Evolutionary conservation across 192 early-diverging fungal species (phyloP).

Genomic region (Thoreauomyces humboldtii): DNA sequence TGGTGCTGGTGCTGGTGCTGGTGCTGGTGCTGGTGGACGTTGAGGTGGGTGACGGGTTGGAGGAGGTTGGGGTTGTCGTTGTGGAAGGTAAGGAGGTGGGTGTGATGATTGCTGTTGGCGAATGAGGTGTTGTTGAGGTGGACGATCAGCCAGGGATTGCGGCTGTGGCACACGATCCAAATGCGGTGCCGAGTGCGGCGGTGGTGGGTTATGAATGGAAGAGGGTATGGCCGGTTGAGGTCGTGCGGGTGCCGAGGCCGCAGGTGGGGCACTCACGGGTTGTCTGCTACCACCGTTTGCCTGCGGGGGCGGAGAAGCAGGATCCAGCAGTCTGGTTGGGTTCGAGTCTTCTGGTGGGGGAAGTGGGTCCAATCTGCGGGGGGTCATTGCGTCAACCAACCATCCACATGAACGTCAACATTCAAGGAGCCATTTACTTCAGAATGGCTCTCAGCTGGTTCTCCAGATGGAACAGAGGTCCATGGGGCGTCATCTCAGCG

Average conservation of each 20-base stretch:
- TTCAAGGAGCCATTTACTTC: neutral
- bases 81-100: neutral
- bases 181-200: too few relatives aligned
- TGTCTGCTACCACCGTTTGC: neutral
- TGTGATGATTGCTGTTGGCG: neutral
- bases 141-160: neutral
- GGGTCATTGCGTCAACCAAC: neutral
- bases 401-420: neutral
- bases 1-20: neutral
- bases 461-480: constrained; percentile 7
- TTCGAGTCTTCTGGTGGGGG: neutral
- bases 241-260: neutral
- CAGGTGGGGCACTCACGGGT: neutral
- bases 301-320: too few relatives aligned
- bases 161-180: too few relatives aligned
- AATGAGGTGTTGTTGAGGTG: neutral
- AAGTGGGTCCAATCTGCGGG: neutral
- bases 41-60: neutral
- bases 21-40: neutral
- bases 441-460: neutral
- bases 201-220: neutral
- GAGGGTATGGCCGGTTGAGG: neutral
- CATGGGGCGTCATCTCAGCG: constrained; percentile 10
- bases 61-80: neutral
- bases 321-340: neutral